Conservation (phyloP, 192 early-diverging fungal genomes). For the Ramicandelaber brevisporus region DNA sequence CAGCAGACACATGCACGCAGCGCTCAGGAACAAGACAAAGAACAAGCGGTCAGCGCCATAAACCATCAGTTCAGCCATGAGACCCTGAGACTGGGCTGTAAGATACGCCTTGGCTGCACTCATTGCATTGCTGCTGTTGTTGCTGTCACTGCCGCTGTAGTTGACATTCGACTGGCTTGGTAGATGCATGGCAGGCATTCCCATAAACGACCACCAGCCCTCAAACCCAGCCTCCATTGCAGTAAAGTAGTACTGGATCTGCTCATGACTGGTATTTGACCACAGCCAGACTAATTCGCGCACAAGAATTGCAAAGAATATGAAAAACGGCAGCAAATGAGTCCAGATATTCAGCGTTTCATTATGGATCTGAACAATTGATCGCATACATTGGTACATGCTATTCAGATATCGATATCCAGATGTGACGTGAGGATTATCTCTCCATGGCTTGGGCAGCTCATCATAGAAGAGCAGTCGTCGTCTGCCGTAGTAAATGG, state of each 20-base stretch:
- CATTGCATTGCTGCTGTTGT: no score
- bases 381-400: slow-evolving; percentile 20
- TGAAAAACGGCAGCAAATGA: slow-evolving; percentile 26
- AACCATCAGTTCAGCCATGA: no score
- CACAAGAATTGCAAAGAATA: slow-evolving; percentile 26
- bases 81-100: no score
- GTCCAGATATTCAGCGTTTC: slow-evolving; percentile 45
- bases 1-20: slow-evolving; percentile 28
- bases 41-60: slow-evolving; percentile 23
- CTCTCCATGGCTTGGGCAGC: slow-evolving; percentile 30
- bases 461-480: slow-evolving; percentile 26
- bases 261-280: no score
- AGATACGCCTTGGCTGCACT: no score
- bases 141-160: no score
- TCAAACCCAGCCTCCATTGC: no score
- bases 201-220: no score
- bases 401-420: slow-evolving; percentile 26
- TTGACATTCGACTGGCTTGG: no score
- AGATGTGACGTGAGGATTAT: slow-evolving; percentile 21
- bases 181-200: no score
- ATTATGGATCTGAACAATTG: slow-evolving; percentile 37
- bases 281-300: no score
- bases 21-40: slow-evolving; percentile 24
- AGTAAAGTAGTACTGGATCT: no score
- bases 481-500: slow-evolving; percentile 20